Percentiles rank a stretch among this genome's conserved stretches.
These are phyloP conservation scores for Paramecium tetraurelia DNA, from an alignment of 73 alveolate genomes.

Conservation along the genomic window DNA sequence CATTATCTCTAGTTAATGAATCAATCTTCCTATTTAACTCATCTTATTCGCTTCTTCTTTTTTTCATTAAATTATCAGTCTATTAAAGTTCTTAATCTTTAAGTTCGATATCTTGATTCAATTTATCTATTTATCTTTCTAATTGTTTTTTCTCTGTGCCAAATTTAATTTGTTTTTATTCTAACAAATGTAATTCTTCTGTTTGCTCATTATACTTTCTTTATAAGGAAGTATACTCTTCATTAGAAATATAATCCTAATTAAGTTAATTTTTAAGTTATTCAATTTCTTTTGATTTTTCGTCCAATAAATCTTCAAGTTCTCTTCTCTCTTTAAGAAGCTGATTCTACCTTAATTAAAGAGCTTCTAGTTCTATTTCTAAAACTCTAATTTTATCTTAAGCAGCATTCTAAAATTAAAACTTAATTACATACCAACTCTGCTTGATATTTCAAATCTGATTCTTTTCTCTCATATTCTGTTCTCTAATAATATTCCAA, in stretches of 20 bases:
- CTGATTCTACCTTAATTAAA: not conserved
- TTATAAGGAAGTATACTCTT: not conserved
- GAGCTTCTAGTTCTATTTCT: not conserved
- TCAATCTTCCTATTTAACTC: not conserved
- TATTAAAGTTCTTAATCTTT: slow-evolving; percentile 5
- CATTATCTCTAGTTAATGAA: not conserved
- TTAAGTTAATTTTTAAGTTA: not conserved
- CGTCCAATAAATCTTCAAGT: not conserved
- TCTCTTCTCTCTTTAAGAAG: not conserved
- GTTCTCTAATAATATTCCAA: not conserved
- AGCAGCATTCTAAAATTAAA: not conserved
- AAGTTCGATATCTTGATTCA: not conserved
- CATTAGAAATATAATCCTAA: slow-evolving; percentile 2
- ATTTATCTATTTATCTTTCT: not conserved
- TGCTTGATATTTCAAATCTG: not conserved
- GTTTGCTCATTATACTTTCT: not conserved
- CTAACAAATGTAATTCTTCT: not conserved
- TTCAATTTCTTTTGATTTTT: not conserved
- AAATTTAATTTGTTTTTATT: not conserved
- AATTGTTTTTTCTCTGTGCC: not conserved
- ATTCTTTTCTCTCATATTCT: not conserved
- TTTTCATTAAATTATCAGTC: not conserved
- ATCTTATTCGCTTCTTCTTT: slow-evolving; percentile 4
- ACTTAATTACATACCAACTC: not conserved
- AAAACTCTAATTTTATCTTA: not conserved